Base-by-base conservation (phyloP, 257 asterid genomes). In the Solanum arcanum region DNA sequence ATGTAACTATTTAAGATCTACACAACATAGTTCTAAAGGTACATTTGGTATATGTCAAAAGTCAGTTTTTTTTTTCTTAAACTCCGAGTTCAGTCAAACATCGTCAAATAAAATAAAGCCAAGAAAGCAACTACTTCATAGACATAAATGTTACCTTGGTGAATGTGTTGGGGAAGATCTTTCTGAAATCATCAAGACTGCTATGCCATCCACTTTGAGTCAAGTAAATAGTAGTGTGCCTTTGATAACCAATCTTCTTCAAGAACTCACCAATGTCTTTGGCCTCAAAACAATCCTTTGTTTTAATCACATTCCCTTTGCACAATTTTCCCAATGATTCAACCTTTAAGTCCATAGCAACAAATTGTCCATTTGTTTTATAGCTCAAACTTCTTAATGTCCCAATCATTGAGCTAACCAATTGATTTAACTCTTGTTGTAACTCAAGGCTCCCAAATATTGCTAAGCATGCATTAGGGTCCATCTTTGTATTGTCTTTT, bases 191-290 rank as follows among this genome's bases (percentile, higher is more conserved):
- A 86, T 88, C 76, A 16, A 94, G 92, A 69, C 90, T 89, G 23
- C 49, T 33, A 39, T 90, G 89, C 96, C 97, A 91, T 86, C 93
- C 91, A 1, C 90, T 87, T 56, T 93, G 96, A 88, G 97, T 93
- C 41, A 93, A 42, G 60, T 95, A 95, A 64, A 95, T 77, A 11
- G 90, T 88, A 3, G 95, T 89, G 23, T 93, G 90, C 21, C 59
- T 86, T 29, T 83, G 89, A 86, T 94, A 89, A 12, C 96, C 95
- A 23, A 93, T 87, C 39, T 87, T 94, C 66, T 66, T 87, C 60
- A 94, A 62, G 72, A 91, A 94, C 44, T 84, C 76, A 1, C 89
- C 92, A 35, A 91, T 87, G 76, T 92, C 94, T 89, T 88, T 56
- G 16, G 90, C 90, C 46, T 88, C 78, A 18, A 83, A 88, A 60